A percentile compares a stretch with the other conserved stretches of the same genome.
Evolutionary conservation across 345 rosid genomes (phyloP).

Genomic region (Geranium brycei): DNA sequence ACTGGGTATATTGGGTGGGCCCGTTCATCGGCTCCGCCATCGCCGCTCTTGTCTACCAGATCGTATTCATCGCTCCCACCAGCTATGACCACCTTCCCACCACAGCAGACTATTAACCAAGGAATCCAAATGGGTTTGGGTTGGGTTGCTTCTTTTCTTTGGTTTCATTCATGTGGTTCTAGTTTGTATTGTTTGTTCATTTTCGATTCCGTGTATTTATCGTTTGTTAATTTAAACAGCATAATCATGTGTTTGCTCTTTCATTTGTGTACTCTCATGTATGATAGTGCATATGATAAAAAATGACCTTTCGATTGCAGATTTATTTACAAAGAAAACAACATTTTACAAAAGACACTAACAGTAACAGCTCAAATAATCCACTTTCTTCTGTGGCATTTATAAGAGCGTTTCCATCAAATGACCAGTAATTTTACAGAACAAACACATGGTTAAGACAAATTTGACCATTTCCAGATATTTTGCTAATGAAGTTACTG

Average conservation of each 20-base stretch:
- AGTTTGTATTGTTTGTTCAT: conserved; percentile 20
- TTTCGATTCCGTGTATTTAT: conserved; percentile 11
- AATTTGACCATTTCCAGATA: no score
- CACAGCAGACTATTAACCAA: conserved; percentile 28
- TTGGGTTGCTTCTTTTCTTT: neutral
- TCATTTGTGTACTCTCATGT: neutral
- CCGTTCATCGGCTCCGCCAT: conserved; percentile 68
- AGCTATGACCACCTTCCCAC: conserved; percentile 57
- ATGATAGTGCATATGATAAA: no score
- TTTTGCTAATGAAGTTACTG: no score
- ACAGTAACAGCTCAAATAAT: no score
- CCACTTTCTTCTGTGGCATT: no score
- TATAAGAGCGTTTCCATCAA: no score
- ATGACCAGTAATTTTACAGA: no score
- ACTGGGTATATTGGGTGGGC: conserved; percentile 99
- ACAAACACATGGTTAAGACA: no score
- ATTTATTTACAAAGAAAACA: no score
- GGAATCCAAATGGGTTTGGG: conserved; percentile 8
- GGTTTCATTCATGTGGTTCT: conserved; percentile 7
- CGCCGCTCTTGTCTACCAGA: conserved; percentile 55
- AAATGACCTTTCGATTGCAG: no score
- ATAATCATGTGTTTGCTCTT: conserved; percentile 8
- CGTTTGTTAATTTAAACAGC: conserved; percentile 3
- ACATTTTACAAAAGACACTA: no score
- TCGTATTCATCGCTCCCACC: conserved; percentile 37